phyloP scores from a whole-genome alignment of 164 flowering plant species.

The Echeveria elegans region DNA sequence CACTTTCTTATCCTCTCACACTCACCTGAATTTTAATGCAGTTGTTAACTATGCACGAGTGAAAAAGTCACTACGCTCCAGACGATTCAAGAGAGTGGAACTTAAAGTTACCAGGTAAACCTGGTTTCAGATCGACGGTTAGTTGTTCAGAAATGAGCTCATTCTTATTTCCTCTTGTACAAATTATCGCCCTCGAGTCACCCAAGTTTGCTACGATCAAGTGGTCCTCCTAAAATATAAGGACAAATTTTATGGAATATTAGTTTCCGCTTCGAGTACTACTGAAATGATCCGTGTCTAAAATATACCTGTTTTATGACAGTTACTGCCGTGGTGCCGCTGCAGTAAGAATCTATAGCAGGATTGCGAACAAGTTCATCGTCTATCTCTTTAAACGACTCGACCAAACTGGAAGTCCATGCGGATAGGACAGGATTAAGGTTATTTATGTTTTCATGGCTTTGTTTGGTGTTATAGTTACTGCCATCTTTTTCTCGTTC shows the following conservation, averaged over 20 bases:
- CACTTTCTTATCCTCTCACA: conserved; percentile 51
- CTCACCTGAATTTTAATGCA: conserved; percentile 32
- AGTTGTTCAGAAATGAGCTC: conserved; percentile 54
- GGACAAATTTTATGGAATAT: background rate
- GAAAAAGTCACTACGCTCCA: background rate
- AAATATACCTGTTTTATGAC: conserved; percentile 49
- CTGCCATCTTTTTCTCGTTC: background rate
- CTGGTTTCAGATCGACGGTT: conserved; percentile 79
- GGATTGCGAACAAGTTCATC: conserved; percentile 32
- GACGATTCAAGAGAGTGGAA: conserved; percentile 6
- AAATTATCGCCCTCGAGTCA: conserved; percentile 75
- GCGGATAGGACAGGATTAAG: conserved; percentile 17
- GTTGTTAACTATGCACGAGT: background rate
- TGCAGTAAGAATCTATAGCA: conserved; percentile 38
- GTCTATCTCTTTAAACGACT: conserved; percentile 54
- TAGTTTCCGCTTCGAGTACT: background rate
- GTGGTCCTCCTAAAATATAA: conserved; percentile 41
- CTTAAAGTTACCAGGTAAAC: conserved; percentile 43
- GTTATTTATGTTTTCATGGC: background rate
- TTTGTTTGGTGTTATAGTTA: conserved; percentile 5
- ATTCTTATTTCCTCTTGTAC: conserved; percentile 36
- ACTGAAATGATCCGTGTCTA: background rate
- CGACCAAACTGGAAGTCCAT: conserved; percentile 38
- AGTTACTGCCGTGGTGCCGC: conserved; percentile 67
- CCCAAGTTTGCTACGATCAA: conserved; percentile 70